Conservation (phyloP, 1,139 yeast genomes). For the Geotrichum carabidarum region DNA sequence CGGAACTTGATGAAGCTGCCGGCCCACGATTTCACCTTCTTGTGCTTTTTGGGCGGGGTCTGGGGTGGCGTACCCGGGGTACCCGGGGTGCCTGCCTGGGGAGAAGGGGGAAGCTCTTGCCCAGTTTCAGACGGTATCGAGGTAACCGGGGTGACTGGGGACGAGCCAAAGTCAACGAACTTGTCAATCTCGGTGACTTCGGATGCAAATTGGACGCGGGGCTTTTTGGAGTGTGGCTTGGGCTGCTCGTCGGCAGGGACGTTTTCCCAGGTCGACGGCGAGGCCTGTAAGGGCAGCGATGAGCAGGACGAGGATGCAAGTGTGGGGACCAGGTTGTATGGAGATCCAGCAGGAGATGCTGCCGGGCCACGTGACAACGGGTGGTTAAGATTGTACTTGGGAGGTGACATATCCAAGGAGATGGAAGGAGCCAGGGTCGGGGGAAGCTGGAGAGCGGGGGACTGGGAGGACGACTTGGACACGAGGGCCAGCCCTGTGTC, state of each 20-base stretch:
- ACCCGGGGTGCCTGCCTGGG: not conserved
- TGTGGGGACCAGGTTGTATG: not conserved
- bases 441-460: not conserved
- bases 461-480: not conserved
- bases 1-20: constrained; percentile 27
- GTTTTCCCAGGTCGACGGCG: constrained; percentile 7
- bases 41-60: constrained; percentile 19
- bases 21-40: constrained; percentile 31
- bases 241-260: not conserved
- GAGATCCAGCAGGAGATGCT: not conserved
- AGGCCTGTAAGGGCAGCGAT: constrained; percentile 21
- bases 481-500: constrained; percentile 10
- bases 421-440: constrained; percentile 6
- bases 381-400: not conserved
- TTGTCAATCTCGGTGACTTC: constrained; percentile 10
- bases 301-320: constrained; percentile 19
- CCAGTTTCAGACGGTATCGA: not conserved
- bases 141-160: not conserved
- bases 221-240: constrained; percentile 9
- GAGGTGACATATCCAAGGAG: constrained; percentile 7
- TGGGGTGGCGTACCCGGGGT: constrained; percentile 4
- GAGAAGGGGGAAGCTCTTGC: not conserved
- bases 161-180: not conserved
- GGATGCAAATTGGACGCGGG: constrained; percentile 16
- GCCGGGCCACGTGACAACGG: constrained; percentile 1